Conservation (phyloP, 306 rosid genomes). For the Trifolium pratense region DNA sequence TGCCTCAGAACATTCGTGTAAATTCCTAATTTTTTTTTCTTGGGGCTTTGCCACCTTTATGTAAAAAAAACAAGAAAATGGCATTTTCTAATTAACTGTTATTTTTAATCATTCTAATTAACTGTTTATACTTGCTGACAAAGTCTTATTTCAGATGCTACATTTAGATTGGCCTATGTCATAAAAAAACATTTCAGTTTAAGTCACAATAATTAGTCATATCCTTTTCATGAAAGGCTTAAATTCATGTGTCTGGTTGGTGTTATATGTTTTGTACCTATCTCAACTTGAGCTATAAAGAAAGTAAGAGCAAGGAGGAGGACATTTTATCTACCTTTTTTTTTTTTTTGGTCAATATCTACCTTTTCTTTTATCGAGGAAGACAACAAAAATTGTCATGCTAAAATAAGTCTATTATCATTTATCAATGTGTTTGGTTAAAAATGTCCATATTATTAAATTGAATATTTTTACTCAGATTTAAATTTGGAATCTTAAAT, state of each 20-base stretch:
- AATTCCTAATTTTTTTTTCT: too few species aligned
- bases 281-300: conserved; percentile 43
- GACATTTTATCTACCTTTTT: conserved; percentile 46
- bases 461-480: too few species aligned
- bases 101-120: too few species aligned
- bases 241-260: conserved; percentile 40
- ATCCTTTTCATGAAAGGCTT: conserved; percentile 39
- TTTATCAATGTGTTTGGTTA: background rate
- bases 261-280: conserved; percentile 34
- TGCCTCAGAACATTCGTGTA: too few species aligned
- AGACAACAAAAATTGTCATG: conserved; percentile 11
- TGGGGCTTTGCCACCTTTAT: too few species aligned
- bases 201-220: conserved; percentile 35
- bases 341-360: too few species aligned
- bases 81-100: too few species aligned
- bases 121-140: conserved; percentile 35
- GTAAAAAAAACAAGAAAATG: too few species aligned
- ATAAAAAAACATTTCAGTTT: background rate
- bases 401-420: conserved; percentile 9
- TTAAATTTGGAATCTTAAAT: too few species aligned
- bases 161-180: background rate
- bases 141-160: conserved; percentile 39
- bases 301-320: conserved; percentile 30
- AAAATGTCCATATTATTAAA: too few species aligned
- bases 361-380: conserved; percentile 30